Conservation (phyloP, 192 early-diverging fungal genomes). For the Endogone sp. region DNA sequence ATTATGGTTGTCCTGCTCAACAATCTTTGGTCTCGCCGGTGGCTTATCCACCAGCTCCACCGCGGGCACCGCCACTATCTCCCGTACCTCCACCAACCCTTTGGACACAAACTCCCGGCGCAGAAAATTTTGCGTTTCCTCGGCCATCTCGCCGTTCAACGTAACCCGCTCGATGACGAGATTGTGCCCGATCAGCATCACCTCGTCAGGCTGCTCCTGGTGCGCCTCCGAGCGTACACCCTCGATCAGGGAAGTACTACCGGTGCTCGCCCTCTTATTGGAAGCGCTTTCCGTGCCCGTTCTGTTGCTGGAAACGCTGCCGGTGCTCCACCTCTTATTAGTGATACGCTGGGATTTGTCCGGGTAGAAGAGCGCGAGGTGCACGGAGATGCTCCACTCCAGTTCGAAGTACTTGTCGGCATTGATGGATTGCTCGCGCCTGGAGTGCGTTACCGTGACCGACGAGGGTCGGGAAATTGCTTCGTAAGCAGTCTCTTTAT, state of each 20-base stretch:
- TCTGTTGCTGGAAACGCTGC: too few species aligned
- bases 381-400: neutral
- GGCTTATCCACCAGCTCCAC: neutral
- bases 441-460: neutral
- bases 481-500: neutral
- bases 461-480: neutral
- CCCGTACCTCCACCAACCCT: neutral
- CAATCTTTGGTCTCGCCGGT: neutral
- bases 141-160: neutral
- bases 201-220: neutral
- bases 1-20: neutral
- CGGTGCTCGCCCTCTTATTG: too few species aligned
- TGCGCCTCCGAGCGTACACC: neutral
- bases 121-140: neutral
- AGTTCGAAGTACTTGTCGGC: neutral
- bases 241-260: neutral
- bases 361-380: neutral
- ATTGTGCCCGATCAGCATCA: neutral
- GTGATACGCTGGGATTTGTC: neutral
- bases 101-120: neutral
- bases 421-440: neutral
- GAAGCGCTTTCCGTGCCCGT: too few species aligned
- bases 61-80: neutral
- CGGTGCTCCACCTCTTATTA: too few species aligned
- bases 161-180: neutral